Conservation (phyloP, 306 rosid genomes). For the Quercus glauca region DNA sequence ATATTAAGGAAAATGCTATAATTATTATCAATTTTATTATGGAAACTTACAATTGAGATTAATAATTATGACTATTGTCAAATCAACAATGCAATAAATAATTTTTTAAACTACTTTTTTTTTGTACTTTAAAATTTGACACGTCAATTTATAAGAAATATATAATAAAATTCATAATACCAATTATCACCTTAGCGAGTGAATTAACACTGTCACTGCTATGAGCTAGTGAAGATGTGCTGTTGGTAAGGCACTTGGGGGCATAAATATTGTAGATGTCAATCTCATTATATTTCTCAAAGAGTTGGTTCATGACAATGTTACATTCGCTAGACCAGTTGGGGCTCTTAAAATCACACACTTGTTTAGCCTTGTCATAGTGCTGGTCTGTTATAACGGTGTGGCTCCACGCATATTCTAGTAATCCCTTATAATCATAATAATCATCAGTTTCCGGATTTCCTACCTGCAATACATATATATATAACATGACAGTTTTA, state of each 20-base stretch:
- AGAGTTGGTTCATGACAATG: conserved; percentile 33
- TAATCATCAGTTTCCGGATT: conserved; percentile 50
- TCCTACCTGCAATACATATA: conserved; percentile 33
- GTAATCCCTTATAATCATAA: conserved; percentile 40
- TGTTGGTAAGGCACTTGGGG: conserved; percentile 34
- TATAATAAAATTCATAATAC: background rate
- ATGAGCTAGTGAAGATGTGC: conserved; percentile 22
- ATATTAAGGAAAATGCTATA: background rate
- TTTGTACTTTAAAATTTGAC: too few species aligned
- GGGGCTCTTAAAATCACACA: conserved; percentile 41
- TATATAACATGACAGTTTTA: background rate
- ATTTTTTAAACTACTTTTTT: too few species aligned
- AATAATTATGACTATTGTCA: too few species aligned
- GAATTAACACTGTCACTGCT: conserved; percentile 8
- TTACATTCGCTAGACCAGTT: conserved; percentile 48
- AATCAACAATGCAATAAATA: too few species aligned
- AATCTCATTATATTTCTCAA: conserved; percentile 40
- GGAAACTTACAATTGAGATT: too few species aligned
- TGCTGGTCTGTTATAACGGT: conserved; percentile 50
- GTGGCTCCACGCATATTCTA: conserved; percentile 69
- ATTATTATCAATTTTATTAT: too few species aligned
- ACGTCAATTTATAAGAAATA: too few species aligned
- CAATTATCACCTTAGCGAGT: conserved; percentile 25
- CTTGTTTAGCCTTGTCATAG: conserved; percentile 43
- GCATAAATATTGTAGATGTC: conserved; percentile 61